Conservation (phyloP, 148 eudicot genomes). For the Chenopodium album region DNA sequence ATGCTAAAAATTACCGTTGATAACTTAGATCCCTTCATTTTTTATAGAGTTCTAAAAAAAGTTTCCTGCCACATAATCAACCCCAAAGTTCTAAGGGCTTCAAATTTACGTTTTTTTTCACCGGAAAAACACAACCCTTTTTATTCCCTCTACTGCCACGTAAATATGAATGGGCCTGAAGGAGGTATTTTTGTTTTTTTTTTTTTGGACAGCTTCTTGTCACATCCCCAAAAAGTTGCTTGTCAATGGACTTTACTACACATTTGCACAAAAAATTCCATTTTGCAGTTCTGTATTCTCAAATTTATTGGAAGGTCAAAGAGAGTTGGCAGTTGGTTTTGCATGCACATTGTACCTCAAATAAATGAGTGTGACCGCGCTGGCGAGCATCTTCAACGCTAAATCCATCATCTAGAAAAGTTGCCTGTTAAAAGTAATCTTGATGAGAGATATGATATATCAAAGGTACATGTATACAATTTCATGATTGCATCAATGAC, state of each 20-base stretch:
- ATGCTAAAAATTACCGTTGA: not conserved
- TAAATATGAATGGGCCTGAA: not conserved
- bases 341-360: slow-evolving; percentile 52
- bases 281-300: not conserved
- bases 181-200: no score
- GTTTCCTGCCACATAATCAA: not conserved
- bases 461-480: not conserved
- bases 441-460: not conserved
- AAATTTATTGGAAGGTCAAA: not conserved
- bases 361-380: slow-evolving; percentile 90
- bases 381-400: slow-evolving; percentile 84
- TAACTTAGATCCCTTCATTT: not conserved
- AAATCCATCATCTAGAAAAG: slow-evolving; percentile 70
- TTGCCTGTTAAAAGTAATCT: slow-evolving; percentile 55
- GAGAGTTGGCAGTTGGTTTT: not conserved
- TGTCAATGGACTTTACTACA: not conserved
- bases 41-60: not conserved
- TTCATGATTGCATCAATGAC: not conserved
- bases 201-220: no score
- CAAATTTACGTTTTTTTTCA: not conserved
- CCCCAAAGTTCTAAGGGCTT: not conserved
- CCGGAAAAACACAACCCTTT: not conserved
- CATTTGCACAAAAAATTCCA: not conserved
- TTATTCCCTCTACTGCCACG: not conserved
- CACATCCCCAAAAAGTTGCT: not conserved